Base-by-base conservation (phyloP, 129 eudicot genomes). In the Oenanthe sinensis region DNA sequence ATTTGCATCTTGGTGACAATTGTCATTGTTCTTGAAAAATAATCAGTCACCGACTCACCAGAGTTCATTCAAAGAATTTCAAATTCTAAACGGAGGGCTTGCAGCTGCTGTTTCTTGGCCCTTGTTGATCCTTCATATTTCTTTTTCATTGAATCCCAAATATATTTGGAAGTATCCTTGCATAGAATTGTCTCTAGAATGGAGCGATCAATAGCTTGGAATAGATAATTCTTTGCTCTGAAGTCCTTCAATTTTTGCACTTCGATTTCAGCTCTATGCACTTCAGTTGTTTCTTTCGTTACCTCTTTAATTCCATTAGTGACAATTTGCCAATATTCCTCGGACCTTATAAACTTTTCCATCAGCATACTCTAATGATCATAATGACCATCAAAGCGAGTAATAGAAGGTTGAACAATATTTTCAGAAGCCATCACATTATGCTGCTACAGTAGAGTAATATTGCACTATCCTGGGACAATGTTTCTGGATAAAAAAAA, bases 221-320 rank as follows among this genome's bases (percentile, higher is more conserved):
- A 75, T 15, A 75, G n/a, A 24, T 75, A 76, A 52, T 52, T 76
- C 26, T 76, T 76, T 7, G 71, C 70, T 54, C 17, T 52, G 19
- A 76, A 39, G 11, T 76, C 71, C 79, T 76, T 76, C 70, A 22
- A 47, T 22, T 10, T 19, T 14, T 19, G 63, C 5, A 4, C 79
- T 14, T 75, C 79, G 3, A 12, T 44, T 20, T 19, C 42, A 5
- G 43, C 26, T 7, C 16, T 70, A 26, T 70, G 4, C 20, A 33
- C 47, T 24, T 39, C 46, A 37, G 75, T n/a, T 63, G 37, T 10
- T 63, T 63, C 37, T 63, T 28, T 63, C 37, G 33, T 63, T 24
- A 26, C 37, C 37, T 63, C 70, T 63, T 28, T 63, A 26, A 26
- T 15, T 12, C 70, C 17, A 20, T 22, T 3, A 0, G 33, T 20